Conservation (phyloP, 495 filamentous ascomycete genomes). For the Usnea hakonensis region DNA sequence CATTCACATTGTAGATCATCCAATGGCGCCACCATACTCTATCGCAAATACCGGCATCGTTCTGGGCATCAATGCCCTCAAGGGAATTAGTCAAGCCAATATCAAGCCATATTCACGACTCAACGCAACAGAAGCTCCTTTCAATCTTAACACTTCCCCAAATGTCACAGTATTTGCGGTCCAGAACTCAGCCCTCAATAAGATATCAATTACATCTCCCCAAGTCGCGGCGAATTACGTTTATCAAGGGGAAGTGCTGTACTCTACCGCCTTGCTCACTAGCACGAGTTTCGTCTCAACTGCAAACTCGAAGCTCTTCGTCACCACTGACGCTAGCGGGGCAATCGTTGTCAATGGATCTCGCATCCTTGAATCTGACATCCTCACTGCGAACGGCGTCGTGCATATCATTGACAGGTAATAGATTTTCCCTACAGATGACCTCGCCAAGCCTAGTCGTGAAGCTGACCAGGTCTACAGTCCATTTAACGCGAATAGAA, state of each 20-base stretch:
- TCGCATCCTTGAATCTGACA: not conserved
- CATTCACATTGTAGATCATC: conserved; percentile 7
- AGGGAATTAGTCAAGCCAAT: not conserved
- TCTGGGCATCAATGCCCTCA: conserved; percentile 1
- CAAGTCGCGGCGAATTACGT: not conserved
- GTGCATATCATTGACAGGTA: conserved; percentile 9
- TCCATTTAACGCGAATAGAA: not conserved
- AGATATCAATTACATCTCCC: not conserved
- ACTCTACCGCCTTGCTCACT: not conserved
- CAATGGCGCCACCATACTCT: conserved; percentile 3
- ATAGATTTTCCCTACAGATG: not conserved
- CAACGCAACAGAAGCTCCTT: too few species aligned
- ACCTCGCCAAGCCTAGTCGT: not conserved
- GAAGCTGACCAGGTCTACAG: not conserved
- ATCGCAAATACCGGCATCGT: conserved; percentile 3
- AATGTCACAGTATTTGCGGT: conserved; percentile 9
- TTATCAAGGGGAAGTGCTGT: not conserved
- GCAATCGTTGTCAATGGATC: not conserved
- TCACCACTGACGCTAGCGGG: not conserved
- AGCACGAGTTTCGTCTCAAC: not conserved
- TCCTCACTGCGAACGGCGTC: conserved; percentile 6
- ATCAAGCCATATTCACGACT: too few species aligned
- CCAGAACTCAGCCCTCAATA: conserved; percentile 1
- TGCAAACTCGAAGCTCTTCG: not conserved
- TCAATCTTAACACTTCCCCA: too few species aligned